Evolutionary conservation across 176 grass and related monocot genomes (phyloP).

Genomic region (Canna indica): DNA sequence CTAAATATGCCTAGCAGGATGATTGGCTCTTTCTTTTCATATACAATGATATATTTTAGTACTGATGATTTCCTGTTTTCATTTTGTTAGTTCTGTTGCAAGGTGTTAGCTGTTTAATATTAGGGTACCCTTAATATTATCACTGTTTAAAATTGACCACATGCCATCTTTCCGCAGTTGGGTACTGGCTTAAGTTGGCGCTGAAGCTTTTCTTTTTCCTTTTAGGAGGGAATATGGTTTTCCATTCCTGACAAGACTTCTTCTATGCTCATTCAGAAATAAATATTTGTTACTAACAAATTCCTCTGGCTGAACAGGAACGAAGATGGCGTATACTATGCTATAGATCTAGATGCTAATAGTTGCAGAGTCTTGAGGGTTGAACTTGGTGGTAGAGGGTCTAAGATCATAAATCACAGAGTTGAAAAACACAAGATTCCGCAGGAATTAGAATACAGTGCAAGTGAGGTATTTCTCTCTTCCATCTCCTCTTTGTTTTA

Average conservation of each 20-base stretch:
- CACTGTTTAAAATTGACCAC: not conserved
- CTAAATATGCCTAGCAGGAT: not conserved
- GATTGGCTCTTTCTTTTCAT: not conserved
- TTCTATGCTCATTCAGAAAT: not conserved
- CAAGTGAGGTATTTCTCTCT: constrained; percentile 51
- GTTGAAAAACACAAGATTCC: constrained; percentile 53
- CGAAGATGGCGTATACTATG: constrained; percentile 75
- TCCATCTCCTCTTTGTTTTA: not conserved
- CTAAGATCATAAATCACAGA: constrained; percentile 44
- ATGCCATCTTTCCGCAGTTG: not conserved
- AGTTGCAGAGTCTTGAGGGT: constrained; percentile 75
- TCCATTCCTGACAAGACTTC: not conserved
- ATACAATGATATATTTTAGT: not conserved
- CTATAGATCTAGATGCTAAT: constrained; percentile 75
- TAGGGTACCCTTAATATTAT: too few relatives aligned
- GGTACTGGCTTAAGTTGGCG: not conserved
- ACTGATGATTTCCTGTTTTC: too few relatives aligned
- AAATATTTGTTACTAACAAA: not conserved
- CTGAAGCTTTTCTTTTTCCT: not conserved
- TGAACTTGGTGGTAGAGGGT: constrained; percentile 45
- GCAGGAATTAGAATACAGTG: constrained; percentile 40
- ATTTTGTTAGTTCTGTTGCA: not conserved
- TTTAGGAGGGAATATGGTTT: not conserved
- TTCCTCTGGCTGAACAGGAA: constrained; percentile 30
- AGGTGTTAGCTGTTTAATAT: not conserved